These are phyloP conservation scores for Mortierella antarctica DNA, from an alignment of 192 early-diverging fungal species.

Conservation along the genomic window DNA sequence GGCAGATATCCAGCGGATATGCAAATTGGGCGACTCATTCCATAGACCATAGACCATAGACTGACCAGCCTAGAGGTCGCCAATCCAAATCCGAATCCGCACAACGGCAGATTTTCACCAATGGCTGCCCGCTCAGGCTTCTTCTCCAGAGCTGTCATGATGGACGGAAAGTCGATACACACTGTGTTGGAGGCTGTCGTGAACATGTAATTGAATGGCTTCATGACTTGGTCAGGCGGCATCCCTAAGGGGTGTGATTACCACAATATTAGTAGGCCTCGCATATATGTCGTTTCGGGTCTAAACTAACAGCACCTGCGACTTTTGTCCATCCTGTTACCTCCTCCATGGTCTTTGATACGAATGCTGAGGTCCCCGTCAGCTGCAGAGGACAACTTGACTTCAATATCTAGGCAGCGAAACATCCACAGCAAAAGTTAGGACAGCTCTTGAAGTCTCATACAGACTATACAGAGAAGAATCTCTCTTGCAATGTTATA, in stretches of 20 bases:
- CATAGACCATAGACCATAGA: neutral
- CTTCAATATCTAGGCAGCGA: slow-evolving; percentile 20
- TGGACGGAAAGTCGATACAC: slow-evolving; percentile 34
- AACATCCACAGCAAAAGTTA: neutral
- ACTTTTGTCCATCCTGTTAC: neutral
- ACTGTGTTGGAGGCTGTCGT: slow-evolving; percentile 45
- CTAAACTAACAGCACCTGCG: too few relatives aligned
- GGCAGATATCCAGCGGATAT: neutral
- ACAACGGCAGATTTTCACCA: slow-evolving; percentile 46
- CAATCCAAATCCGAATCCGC: slow-evolving; percentile 48
- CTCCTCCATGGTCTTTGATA: slow-evolving; percentile 46
- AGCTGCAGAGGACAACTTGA: slow-evolving; percentile 16
- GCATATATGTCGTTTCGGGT: too few relatives aligned
- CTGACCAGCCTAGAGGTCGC: slow-evolving; percentile 48
- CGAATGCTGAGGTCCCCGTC: slow-evolving; percentile 26
- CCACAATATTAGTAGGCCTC: too few relatives aligned
- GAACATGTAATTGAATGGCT: slow-evolving; percentile 44
- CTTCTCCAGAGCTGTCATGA: slow-evolving; percentile 40
- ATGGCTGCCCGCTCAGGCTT: slow-evolving; percentile 25
- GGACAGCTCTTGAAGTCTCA: neutral
- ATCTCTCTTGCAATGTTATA: neutral
- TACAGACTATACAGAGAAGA: neutral
- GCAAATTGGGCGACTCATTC: neutral
- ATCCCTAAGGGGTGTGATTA: slow-evolving; percentile 12
- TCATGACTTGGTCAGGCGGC: slow-evolving; percentile 11